phyloP scores from a whole-genome alignment of 805 yeast genomes.

The Suhomyces kilbournensis region DNA sequence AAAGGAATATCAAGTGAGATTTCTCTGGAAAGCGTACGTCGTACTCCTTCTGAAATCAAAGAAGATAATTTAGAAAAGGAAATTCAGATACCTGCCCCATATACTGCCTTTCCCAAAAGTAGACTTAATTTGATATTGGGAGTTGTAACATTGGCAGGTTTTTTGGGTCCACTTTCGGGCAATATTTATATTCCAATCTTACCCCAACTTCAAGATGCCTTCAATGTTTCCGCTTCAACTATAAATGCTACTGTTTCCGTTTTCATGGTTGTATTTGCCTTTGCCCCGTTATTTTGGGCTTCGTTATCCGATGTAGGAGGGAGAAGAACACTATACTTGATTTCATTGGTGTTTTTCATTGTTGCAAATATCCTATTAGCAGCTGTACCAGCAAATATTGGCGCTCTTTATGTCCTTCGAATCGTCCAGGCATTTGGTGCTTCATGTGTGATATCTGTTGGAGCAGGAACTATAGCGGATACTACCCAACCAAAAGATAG shows the following conservation, averaged over 20 bases:
- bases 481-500: slow-evolving; percentile 27
- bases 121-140: slow-evolving; percentile 32
- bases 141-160: slow-evolving; percentile 48
- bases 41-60: neutral
- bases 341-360: slow-evolving; percentile 25
- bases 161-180: slow-evolving; percentile 56
- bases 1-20: neutral
- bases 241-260: slow-evolving; percentile 58
- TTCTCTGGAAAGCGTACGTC: neutral
- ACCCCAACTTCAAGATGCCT: slow-evolving; percentile 42
- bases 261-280: slow-evolving; percentile 54
- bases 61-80: neutral
- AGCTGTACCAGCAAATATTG: slow-evolving; percentile 28
- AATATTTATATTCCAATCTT: slow-evolving; percentile 56
- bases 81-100: slow-evolving; percentile 6
- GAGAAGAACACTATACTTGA: slow-evolving; percentile 26
- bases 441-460: slow-evolving; percentile 35
- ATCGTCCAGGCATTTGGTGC: slow-evolving; percentile 38
- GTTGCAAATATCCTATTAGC: slow-evolving; percentile 30
- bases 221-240: slow-evolving; percentile 37
- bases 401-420: slow-evolving; percentile 27
- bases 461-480: slow-evolving; percentile 37
- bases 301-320: slow-evolving; percentile 55
- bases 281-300: slow-evolving; percentile 58
- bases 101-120: slow-evolving; percentile 31